Conservation (phyloP, 345 rosid species). For the Rhodamnia rubescens region DNA sequence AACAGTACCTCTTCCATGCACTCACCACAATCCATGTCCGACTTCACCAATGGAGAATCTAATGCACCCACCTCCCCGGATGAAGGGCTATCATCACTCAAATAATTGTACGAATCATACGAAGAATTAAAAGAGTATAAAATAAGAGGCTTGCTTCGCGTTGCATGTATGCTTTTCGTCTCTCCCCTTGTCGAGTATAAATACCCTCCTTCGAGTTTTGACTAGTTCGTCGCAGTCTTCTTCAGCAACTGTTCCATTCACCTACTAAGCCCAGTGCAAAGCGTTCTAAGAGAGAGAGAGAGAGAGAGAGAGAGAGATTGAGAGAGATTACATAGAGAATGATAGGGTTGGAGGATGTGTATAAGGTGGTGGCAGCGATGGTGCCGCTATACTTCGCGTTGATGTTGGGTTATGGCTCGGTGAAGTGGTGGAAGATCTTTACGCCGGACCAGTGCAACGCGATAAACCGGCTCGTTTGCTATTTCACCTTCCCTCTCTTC, state of each 20-base stretch:
- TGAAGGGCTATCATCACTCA: not conserved
- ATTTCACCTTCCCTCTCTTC: slow-evolving; percentile 82
- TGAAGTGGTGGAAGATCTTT: slow-evolving; percentile 84
- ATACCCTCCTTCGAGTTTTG: not conserved
- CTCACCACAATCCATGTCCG: not conserved
- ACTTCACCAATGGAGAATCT: not conserved
- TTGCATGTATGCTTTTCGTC: not conserved
- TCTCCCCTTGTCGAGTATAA: not conserved
- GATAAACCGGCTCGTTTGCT: slow-evolving; percentile 62
- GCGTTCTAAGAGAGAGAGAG: not conserved
- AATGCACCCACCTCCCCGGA: not conserved
- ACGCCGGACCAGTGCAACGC: slow-evolving; percentile 71
- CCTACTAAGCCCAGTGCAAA: not conserved
- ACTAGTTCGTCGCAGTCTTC: not conserved
- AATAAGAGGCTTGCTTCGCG: not conserved
- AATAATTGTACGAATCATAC: not conserved
- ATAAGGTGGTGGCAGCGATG: slow-evolving; percentile 80
- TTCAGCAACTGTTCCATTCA: not conserved
- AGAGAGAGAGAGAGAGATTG: not conserved
- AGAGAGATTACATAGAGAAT: slow-evolving; percentile 9
- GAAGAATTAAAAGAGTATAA: not conserved
- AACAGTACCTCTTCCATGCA: not conserved
- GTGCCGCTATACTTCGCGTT: slow-evolving; percentile 78
- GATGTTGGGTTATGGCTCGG: slow-evolving; percentile 81
- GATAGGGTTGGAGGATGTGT: slow-evolving; percentile 73